Conservation (phyloP, 768 basidiomycete genomes). For the Trametes meyenii region DNA sequence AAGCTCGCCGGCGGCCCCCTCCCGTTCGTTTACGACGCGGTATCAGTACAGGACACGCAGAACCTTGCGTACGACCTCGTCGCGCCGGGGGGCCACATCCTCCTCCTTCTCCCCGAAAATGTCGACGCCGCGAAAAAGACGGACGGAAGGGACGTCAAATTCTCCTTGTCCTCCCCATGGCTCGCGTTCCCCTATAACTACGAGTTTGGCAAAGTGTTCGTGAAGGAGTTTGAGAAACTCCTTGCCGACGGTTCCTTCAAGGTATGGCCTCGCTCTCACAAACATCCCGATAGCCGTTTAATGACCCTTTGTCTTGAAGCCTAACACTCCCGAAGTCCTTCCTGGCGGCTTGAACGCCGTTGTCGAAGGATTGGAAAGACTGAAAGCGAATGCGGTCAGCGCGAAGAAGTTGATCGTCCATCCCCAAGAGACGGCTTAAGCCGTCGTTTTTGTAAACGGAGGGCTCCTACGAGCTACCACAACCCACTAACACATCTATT, state of each 20-base stretch:
- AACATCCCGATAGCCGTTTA: too few relatives aligned
- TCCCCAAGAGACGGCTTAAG: too few relatives aligned
- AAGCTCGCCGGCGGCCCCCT: conserved; percentile 26
- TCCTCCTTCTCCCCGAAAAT: conserved; percentile 18
- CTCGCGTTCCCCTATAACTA: conserved; percentile 21
- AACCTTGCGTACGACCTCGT: conserved; percentile 24
- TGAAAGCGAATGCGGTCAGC: too few relatives aligned
- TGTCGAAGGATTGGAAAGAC: too few relatives aligned
- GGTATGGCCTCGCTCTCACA: conserved; percentile 15
- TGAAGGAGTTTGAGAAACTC: conserved; percentile 22
- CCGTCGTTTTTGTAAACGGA: too few relatives aligned
- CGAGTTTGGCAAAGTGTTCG: conserved; percentile 22
- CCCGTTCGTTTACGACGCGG: conserved; percentile 27
- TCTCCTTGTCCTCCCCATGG: conserved; percentile 18
- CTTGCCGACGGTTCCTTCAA: conserved; percentile 27
- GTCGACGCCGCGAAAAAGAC: conserved; percentile 9
- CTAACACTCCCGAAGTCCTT: too few relatives aligned
- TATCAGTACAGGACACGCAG: conserved; percentile 28
- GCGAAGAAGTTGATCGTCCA: too few relatives aligned
- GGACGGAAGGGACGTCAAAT: conserved; percentile 14
- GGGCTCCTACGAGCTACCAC: too few relatives aligned
- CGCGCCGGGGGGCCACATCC: conserved; percentile 23
- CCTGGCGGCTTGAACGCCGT: too few relatives aligned
- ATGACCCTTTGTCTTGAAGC: too few relatives aligned
- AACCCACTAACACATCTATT: too few relatives aligned